These are phyloP conservation scores for Aspergillus tanneri DNA, from an alignment of 2,329 filamentous ascomycete species.

Conservation along the genomic window DNA sequence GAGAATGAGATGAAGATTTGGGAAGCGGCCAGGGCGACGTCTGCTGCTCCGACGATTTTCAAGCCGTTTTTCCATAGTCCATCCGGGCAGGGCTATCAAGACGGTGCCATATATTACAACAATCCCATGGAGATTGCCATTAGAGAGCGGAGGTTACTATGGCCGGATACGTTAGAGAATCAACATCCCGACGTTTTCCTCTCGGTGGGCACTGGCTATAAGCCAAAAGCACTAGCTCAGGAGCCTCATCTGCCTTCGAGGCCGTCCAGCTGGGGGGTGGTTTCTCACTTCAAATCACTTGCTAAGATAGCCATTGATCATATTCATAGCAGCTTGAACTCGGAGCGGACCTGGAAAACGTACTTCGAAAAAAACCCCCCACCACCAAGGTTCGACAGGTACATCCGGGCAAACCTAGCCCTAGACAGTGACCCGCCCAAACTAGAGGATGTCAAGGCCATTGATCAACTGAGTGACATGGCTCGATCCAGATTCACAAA, in stretches of 20 bases:
- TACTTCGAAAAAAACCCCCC: not conserved
- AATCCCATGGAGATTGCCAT: conserved; percentile 1
- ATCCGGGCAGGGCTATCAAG: not conserved
- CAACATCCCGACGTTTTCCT: conserved; percentile 1
- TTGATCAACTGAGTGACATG: conserved; percentile 1
- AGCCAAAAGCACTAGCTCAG: not conserved
- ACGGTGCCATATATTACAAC: conserved; percentile 3
- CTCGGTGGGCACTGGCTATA: conserved; percentile 1
- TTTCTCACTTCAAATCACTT: conserved; percentile 1
- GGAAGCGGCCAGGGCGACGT: not conserved
- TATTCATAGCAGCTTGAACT: conserved; percentile 1
- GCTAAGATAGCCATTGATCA: conserved; percentile 1
- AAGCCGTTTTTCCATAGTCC: conserved; percentile 4
- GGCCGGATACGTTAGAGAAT: not conserved
- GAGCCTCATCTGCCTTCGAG: not conserved
- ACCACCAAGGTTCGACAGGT: not conserved
- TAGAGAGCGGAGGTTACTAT: not conserved
- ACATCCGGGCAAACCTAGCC: not conserved
- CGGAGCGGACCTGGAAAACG: not conserved
- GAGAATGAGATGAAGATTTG: conserved; percentile 3
- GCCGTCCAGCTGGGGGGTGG: not conserved
- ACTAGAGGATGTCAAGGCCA: not conserved
- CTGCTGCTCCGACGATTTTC: not conserved
- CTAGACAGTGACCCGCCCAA: not conserved
- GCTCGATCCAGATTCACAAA: not conserved